Evolutionary conservation across 352 stramenopile species (phyloP).

Genomic region (Globisporangium spinosum): DNA sequence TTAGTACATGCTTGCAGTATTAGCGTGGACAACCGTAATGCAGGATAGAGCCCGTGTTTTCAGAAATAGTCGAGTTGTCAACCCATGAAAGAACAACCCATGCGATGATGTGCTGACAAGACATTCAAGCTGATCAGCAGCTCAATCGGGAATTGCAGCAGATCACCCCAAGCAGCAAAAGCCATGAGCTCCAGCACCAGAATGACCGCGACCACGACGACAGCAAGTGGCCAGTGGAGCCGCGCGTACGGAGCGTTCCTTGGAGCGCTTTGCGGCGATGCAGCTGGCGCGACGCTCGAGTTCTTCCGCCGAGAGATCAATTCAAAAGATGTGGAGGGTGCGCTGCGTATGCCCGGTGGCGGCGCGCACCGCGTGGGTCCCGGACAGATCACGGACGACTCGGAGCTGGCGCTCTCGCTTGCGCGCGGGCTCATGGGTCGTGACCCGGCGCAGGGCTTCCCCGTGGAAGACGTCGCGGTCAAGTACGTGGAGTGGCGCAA

Average conservation of each 20-base stretch:
- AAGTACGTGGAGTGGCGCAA: conserved; percentile 36
- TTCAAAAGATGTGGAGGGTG: conserved; percentile 18
- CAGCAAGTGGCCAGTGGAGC: conserved; percentile 12
- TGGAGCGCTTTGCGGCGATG: conserved; percentile 44
- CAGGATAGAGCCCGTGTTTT: background rate
- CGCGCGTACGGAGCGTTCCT: conserved; percentile 48
- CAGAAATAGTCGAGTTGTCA: background rate
- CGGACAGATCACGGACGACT: conserved; percentile 65
- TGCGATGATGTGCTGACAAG: background rate
- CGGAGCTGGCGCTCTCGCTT: conserved; percentile 49
- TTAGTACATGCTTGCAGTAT: background rate
- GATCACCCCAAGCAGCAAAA: background rate
- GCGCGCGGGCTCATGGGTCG: conserved; percentile 27
- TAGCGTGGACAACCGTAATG: background rate
- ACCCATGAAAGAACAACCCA: background rate
- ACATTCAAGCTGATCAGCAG: background rate
- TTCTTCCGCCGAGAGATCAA: conserved; percentile 33
- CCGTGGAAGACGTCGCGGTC: conserved; percentile 33
- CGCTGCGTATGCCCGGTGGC: conserved; percentile 53
- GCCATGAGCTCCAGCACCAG: background rate
- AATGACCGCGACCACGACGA: background rate
- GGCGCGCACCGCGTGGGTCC: conserved; percentile 33
- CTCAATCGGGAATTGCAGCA: background rate
- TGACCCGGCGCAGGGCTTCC: conserved; percentile 27
- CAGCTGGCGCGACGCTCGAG: conserved; percentile 52